Conservation (phyloP, 768 basidiomycete species). For the Cytidiella melzeri region DNA sequence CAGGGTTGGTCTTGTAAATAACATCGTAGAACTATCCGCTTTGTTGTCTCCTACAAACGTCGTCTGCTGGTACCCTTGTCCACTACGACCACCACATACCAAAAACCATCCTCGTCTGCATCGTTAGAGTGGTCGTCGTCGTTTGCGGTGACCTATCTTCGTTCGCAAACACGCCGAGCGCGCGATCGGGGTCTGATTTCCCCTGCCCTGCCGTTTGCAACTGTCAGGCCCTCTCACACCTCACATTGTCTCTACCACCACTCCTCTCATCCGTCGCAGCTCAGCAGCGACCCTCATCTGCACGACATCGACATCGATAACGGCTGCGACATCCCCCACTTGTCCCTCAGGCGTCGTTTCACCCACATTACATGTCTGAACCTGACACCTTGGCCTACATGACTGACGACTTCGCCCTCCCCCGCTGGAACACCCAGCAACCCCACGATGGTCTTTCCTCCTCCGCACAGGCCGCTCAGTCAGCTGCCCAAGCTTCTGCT, state of each 20-base stretch:
- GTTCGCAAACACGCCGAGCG: constrained; percentile 9
- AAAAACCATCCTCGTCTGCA: neutral
- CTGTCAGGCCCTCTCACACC: constrained; percentile 8
- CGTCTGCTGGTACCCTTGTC: too few relatives aligned
- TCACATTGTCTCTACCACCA: constrained; percentile 16
- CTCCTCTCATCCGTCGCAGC: constrained; percentile 15
- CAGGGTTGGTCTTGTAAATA: neutral
- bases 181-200: constrained; percentile 12
- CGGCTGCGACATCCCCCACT: constrained; percentile 4
- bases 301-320: constrained; percentile 13
- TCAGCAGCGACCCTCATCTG: constrained; percentile 10
- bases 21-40: neutral
- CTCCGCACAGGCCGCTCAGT: constrained; percentile 54
- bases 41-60: neutral
- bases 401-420: constrained; percentile 72
- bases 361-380: constrained; percentile 53
- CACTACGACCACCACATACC: too few relatives aligned
- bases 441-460: constrained; percentile 44
- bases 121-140: neutral
- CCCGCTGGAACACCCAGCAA: constrained; percentile 47
- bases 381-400: constrained; percentile 65
- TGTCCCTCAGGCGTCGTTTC: constrained; percentile 8
- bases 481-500: constrained; percentile 38
- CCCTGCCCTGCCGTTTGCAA: constrained; percentile 11
- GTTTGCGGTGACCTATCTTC: neutral